Base-by-base conservation (phyloP, 1,139 yeast genomes). In the Saccharomyces hybrid region DNA sequence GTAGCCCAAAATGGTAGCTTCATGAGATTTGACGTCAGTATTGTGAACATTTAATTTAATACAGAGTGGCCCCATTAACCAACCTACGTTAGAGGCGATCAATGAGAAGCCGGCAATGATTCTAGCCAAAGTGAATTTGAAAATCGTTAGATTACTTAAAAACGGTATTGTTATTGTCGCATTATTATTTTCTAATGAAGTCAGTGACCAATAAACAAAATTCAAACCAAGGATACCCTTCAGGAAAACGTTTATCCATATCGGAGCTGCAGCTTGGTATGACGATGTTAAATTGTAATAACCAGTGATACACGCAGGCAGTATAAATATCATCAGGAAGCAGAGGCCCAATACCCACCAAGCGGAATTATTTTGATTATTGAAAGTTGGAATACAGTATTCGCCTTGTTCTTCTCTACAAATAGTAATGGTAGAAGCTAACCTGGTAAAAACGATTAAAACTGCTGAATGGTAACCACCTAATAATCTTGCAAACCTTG, bases 341-440 rank as follows among this genome's bases (percentile, higher is more conserved):
- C 90, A 75, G 2, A 79, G 66, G 0, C 70, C 67, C 48, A 91
- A 74, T 2, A 86, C 78, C 81, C 87, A 80, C 76, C 85, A 78
- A 0, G 87, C 78, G 52, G 83, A 74, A 42, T 65, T 79, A 41
- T 73, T 70, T 6, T 71, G 65, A 11, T 72, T 78, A 49, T 76
- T 77, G 64, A 89, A 93, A 2, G 88, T 88, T 6, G 95, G 80
- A 1, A 68, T 68, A 67, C 98, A 93, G 55, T 78, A 75, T 1
- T 79, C 79, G 13, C 88, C 84, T 70, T 93, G 98, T 65, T 93
- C 99, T 68, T 93, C 98, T 57, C 99, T 82, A 65, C 99, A 93
- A 14, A 87, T 75, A 14, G 83, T 81, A 16, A 87, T 85, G 61
- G 76, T 72, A 0, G 93, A 81, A 0, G 82, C 78, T 3, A 84